Evolutionary conservation across 2,329 filamentous ascomycete genomes (phyloP), one percentile per base, ranked within the genome.

Genomic region (Colletotrichum echinochloae): DNA sequence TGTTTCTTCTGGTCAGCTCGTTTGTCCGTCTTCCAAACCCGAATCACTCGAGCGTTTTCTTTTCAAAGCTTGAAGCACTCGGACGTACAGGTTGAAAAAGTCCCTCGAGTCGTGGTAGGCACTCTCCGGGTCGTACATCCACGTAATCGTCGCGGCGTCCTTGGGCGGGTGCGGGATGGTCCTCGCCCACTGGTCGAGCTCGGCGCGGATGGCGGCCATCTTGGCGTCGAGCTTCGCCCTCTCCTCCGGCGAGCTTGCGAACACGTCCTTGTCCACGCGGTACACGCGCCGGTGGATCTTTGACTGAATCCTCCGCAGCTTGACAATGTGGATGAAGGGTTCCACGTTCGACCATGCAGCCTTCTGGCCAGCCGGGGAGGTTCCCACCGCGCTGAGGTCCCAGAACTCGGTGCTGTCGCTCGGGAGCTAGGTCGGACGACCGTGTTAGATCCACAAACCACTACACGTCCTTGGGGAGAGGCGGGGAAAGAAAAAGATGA

Each of bases 111-210:
- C 76, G 28, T 77, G 74, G 37, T 73, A 73, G 0, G 74, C 66
- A 57, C 72, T 75, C 59, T 77, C 76, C 0, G 76, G 76, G 8
- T 78, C 76, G 54, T 78, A 77, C 74, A 77, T 75, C 76, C 76
- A 77, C 0, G 73, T 74, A 2, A 74, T 73, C 6, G 72, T 71
- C 26, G 68, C 67, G 4, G 70, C 49, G n/a, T 72, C 74, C 44
- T 74, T 74, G 9, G 76, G 74, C 8, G 74, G 73, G 9, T 74
- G 63, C 5, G 76, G 76, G 2, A 75, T 71, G 0, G 55, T 71
- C 1, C 59, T 54, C 8, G 71, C 64, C 75, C 76, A 77, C 2
- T 68, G 60, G 46, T 77, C 75, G 6, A 77, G 72, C 2, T 76
- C 73, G 5, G 18, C 41, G 0, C 65, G 62, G n/a, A 77, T 74